Percentiles rank a stretch among this genome's conserved stretches.
These are phyloP conservation scores for Leishmania amazonensis DNA, from an alignment of 208 protist genomes.

Conservation along the genomic window DNA sequence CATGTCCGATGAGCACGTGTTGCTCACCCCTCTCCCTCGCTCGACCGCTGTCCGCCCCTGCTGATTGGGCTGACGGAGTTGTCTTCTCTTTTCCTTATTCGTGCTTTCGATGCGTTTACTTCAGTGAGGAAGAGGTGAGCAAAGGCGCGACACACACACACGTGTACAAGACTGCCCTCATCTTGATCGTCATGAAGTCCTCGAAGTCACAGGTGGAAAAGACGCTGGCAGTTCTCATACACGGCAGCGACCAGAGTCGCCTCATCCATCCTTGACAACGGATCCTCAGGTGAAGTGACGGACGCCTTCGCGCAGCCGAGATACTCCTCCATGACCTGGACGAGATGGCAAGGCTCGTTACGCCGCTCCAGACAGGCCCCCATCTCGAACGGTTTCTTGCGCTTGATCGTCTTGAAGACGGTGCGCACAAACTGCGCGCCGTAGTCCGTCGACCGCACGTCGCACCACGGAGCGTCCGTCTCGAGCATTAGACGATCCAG, in stretches of 20 bases:
- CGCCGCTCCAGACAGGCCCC: slow-evolving; percentile 84
- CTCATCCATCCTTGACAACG: slow-evolving; percentile 26
- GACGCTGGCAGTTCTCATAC: slow-evolving; percentile 45
- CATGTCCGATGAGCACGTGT: not conserved
- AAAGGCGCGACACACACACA: not conserved
- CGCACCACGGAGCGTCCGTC: slow-evolving; percentile 96
- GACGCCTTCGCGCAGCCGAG: slow-evolving; percentile 33
- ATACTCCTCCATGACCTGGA: slow-evolving; percentile 81
- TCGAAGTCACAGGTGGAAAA: slow-evolving; percentile 37
- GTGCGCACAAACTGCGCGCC: slow-evolving; percentile 73
- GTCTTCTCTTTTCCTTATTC: not conserved
- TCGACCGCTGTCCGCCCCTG: not conserved
- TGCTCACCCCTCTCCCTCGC: not conserved
- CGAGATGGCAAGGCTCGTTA: slow-evolving; percentile 90
- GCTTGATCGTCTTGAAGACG: slow-evolving; percentile 55
- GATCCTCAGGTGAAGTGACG: not conserved
- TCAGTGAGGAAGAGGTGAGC: not conserved
- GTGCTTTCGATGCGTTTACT: not conserved
- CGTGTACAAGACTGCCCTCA: not conserved
- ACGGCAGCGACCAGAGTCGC: slow-evolving; percentile 38
- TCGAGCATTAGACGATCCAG: slow-evolving; percentile 90
- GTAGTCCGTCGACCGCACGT: slow-evolving; percentile 91
- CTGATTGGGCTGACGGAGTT: not conserved
- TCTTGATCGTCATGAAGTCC: not conserved
- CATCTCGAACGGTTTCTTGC: slow-evolving; percentile 62